These are phyloP conservation scores for Diplodia intermedia DNA, from an alignment of 2,329 filamentous ascomycete species.

Conservation along the genomic window DNA sequence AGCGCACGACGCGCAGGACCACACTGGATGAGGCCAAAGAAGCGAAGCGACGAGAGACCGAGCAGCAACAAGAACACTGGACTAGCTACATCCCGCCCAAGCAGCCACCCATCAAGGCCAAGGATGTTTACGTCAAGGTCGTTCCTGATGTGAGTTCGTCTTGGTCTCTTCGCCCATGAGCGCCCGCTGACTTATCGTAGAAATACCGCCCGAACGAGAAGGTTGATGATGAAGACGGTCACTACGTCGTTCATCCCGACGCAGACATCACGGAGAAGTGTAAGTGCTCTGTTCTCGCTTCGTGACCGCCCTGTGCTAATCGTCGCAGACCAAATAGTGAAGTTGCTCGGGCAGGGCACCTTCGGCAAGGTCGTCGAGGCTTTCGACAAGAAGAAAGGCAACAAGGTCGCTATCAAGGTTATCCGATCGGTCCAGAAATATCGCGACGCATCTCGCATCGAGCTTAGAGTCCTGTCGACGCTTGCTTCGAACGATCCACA, in stretches of 20 bases:
- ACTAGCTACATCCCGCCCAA: slow-evolving; percentile 85
- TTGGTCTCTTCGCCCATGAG: slow-evolving; percentile 30
- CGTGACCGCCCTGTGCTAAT: slow-evolving; percentile 35
- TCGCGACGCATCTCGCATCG: slow-evolving; percentile 92
- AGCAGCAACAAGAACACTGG: slow-evolving; percentile 71
- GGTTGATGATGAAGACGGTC: slow-evolving; percentile 94
- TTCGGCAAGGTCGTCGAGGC: slow-evolving; percentile 99
- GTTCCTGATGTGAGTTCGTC: slow-evolving; percentile 62
- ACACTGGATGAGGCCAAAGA: slow-evolving; percentile 79
- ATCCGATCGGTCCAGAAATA: slow-evolving; percentile 99
- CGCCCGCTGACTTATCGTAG: slow-evolving; percentile 41
- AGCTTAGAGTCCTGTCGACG: slow-evolving; percentile 89
- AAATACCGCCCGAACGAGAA: slow-evolving; percentile 66
- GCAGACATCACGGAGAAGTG: slow-evolving; percentile 87
- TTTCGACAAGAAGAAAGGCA: slow-evolving; percentile 75
- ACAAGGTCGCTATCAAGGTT: slow-evolving; percentile 94
- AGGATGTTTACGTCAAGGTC: slow-evolving; percentile 65
- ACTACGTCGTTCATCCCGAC: slow-evolving; percentile 92
- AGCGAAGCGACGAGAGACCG: slow-evolving; percentile 69
- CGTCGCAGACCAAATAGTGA: slow-evolving; percentile 78
- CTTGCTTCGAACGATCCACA: slow-evolving; percentile 88
- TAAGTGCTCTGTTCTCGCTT: slow-evolving; percentile 56
- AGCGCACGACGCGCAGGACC: slow-evolving; percentile 80
- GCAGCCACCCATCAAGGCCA: slow-evolving; percentile 87
- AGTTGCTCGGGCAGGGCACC: slow-evolving; percentile 92